A percentile compares a stretch with the other conserved stretches of the same genome.
Evolutionary conservation across 164 flowering plant genomes (phyloP).

Genomic region (Dillenia suffruticosa): DNA sequence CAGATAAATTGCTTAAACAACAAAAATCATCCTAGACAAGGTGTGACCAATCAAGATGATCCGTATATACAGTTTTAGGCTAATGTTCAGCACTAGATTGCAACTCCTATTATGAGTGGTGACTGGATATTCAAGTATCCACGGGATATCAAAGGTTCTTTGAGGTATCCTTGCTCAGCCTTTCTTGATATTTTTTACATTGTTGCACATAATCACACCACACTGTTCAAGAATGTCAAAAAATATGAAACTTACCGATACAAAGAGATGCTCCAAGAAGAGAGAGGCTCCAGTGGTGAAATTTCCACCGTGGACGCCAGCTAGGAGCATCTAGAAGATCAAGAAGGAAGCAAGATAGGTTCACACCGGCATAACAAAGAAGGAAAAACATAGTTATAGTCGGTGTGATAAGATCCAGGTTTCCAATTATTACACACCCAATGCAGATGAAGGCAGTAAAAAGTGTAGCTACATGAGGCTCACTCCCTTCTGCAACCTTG

Average conservation of each 20-base stretch:
- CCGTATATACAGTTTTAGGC: too few species aligned
- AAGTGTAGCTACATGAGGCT: constrained; percentile 88
- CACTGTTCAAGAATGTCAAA: too few species aligned
- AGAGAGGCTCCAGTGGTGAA: constrained; percentile 99
- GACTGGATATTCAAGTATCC: too few species aligned
- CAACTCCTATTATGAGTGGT: too few species aligned
- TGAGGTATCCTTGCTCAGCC: too few species aligned
- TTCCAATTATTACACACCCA: constrained; percentile 88
- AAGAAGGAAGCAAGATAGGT: constrained; percentile 96
- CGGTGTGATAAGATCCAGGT: constrained; percentile 94
- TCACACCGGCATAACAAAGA: constrained; percentile 93
- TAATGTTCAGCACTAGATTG: too few species aligned
- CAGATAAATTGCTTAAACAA: too few species aligned
- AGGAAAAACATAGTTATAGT: constrained; percentile 97
- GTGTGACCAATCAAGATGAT: too few species aligned
- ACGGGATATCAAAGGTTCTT: too few species aligned
- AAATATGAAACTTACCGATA: constrained; percentile 47
- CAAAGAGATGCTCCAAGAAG: constrained; percentile 90
- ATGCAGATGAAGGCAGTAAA: constrained; percentile 91
- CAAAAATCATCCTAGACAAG: too few species aligned
- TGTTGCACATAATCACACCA: too few species aligned
- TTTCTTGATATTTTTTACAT: too few species aligned
- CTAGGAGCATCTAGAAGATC: constrained; percentile 99
- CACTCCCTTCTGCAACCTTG: constrained; percentile 85
- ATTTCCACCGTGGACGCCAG: constrained; percentile 99